Percentiles rank a stretch among this genome's conserved stretches.
phyloP scores from a whole-genome alignment of 208 protist genomes.

The Herpetomonas tarakana region DNA sequence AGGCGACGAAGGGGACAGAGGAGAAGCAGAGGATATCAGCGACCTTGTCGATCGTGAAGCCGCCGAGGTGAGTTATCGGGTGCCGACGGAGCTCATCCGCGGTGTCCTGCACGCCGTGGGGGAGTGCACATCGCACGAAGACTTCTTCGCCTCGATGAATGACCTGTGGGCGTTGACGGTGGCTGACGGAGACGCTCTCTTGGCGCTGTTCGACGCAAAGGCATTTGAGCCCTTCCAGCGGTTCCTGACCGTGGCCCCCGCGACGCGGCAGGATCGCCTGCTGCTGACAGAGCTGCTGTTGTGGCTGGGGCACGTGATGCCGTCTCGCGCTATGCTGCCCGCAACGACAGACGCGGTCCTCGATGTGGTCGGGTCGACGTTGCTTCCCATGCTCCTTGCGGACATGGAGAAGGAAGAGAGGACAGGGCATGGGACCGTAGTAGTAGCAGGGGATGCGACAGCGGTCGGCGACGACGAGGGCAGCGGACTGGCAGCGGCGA shows the following conservation, averaged over 20 bases:
- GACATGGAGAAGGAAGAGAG: constrained; percentile 21
- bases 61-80: constrained; percentile 19
- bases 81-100: constrained; percentile 25
- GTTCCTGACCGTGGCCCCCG: constrained; percentile 48
- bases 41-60: constrained; percentile 35
- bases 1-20: neutral
- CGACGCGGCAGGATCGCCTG: constrained; percentile 58
- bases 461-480: neutral
- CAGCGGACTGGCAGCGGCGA: neutral
- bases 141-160: constrained; percentile 67
- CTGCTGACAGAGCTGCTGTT: constrained; percentile 65
- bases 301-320: constrained; percentile 59
- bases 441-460: too few relatives aligned
- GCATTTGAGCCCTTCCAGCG: constrained; percentile 39
- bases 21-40: constrained; percentile 24
- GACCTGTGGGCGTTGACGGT: constrained; percentile 69
- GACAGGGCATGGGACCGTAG: too few relatives aligned
- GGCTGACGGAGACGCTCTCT: constrained; percentile 31
- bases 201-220: constrained; percentile 23
- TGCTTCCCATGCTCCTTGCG: constrained; percentile 37
- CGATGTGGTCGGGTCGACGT: constrained; percentile 20
- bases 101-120: constrained; percentile 34
- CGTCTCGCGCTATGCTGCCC: constrained; percentile 18
- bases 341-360: constrained; percentile 33
- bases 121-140: constrained; percentile 38